Base-by-base conservation (phyloP, 805 yeast genomes). In the Kluyveromyces dobzhanskii region DNA sequence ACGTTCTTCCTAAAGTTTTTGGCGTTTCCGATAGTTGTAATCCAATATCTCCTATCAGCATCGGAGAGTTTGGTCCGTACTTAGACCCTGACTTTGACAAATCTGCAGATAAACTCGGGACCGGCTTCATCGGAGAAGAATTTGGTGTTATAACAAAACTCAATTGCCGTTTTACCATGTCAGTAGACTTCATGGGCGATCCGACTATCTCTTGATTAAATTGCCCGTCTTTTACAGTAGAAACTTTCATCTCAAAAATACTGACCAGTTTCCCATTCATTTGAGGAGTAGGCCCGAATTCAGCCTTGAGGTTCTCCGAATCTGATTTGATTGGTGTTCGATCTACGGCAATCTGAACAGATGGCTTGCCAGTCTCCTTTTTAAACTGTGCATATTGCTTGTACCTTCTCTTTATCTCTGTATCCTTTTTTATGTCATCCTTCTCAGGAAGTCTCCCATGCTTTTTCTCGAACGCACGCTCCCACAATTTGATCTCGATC, bases 201-300 rank as follows among this genome's bases (percentile, higher is more conserved):
- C 21, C 25, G 16, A 24, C 32, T n/a, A 30, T 8, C 12, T 17
- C 6, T 19, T 32, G 17, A 10, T 4, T 9, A 7, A n/a, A 13
- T 7, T 34, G 13, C 8, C n/a, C 28, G 6, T 28, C 18, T 18
- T 42, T 42, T 18, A 35, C 8, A 6, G 65, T 59, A 5, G 64
- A 62, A 10, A 57, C 31, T 13, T 44, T 48, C 45, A 77, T 64
- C 44, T 85, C 94, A 52, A 85, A 80, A 3, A 85, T 66, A 13
- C 92, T 78, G 25, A 83, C 56, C 0, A 84, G 83, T 39, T 80
- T 72, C 0, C 95, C 95, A 44, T 79, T 70, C 8, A 85, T 70
- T 49, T 85, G 95, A 0, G 95, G 95, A 0, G 95, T 85, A 1
- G 95, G 95, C 0, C 94, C 94, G 10, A 85, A 54, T 43, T 76